These are phyloP conservation scores for Kluyveromyces nonfermentans DNA, from an alignment of 805 yeast genomes.

Conservation along the genomic window DNA sequence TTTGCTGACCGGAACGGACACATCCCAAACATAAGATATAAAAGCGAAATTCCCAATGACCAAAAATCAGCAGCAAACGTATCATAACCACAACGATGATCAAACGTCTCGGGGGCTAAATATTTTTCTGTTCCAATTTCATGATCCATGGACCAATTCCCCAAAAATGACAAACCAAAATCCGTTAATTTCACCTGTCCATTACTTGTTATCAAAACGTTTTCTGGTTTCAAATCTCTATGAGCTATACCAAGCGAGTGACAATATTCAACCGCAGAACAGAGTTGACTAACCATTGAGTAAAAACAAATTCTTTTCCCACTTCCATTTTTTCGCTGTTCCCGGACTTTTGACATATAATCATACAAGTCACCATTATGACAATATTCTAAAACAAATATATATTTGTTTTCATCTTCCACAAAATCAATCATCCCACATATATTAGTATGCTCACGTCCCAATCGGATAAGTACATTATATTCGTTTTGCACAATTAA, in stretches of 20 bases:
- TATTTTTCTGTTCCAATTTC: slow-evolving; percentile 75
- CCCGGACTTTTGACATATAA: slow-evolving; percentile 23
- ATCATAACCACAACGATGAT: slow-evolving; percentile 38
- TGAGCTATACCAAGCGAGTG: slow-evolving; percentile 56
- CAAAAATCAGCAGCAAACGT: slow-evolving; percentile 76
- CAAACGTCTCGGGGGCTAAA: slow-evolving; percentile 84
- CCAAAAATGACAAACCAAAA: slow-evolving; percentile 57
- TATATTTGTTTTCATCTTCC: slow-evolving; percentile 42
- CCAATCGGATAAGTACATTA: slow-evolving; percentile 32
- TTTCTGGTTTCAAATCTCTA: slow-evolving; percentile 69
- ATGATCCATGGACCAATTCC: slow-evolving; percentile 24
- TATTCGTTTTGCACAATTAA: slow-evolving; percentile 17
- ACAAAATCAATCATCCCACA: slow-evolving; percentile 51
- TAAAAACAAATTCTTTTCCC: slow-evolving; percentile 21
- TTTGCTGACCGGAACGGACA: slow-evolving; percentile 77
- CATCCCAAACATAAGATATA: slow-evolving; percentile 72
- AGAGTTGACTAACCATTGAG: slow-evolving; percentile 40
- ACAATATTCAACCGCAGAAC: slow-evolving; percentile 42
- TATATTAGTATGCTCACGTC: slow-evolving; percentile 40
- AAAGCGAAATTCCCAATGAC: slow-evolving; percentile 76
- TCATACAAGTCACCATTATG: slow-evolving; percentile 62
- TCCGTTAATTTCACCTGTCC: slow-evolving; percentile 58
- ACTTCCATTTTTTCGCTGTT: slow-evolving; percentile 5
- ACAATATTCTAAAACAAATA: slow-evolving; percentile 58
- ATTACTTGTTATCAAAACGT: slow-evolving; percentile 42